Evolutionary conservation across 192 early-diverging fungal species (phyloP).

Genomic region (Podila horticola): DNA sequence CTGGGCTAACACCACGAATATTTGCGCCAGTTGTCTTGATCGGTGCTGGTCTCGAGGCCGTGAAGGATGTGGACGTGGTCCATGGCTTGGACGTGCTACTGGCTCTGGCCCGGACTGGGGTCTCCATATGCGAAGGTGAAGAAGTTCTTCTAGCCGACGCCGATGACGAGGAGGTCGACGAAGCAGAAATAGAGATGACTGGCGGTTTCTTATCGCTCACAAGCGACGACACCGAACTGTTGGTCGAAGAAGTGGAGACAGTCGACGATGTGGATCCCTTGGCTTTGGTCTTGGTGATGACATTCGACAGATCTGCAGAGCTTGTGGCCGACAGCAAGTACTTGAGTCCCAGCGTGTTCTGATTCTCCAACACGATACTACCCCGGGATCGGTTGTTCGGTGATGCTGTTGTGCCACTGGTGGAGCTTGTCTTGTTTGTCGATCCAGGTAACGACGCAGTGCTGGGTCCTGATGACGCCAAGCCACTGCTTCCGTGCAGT

Average conservation of each 20-base stretch:
- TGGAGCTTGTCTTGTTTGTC: background rate
- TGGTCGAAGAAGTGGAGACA: background rate
- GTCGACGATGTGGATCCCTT: background rate
- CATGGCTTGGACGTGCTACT: background rate
- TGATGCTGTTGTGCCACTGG: background rate
- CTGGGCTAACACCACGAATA: background rate
- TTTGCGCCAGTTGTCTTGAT: background rate
- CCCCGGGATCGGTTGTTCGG: conserved; percentile 5
- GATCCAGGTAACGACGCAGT: conserved; percentile 5
- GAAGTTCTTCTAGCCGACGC: background rate
- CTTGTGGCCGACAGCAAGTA: conserved; percentile 40
- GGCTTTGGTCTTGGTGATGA: conserved; percentile 35
- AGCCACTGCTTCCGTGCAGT: background rate
- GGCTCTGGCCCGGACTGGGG: background rate
- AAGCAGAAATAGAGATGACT: background rate
- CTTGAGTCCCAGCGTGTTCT: conserved; percentile 29
- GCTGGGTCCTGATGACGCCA: conserved; percentile 2
- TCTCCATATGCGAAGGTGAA: background rate
- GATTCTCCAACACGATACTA: conserved; percentile 5
- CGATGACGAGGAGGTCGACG: background rate
- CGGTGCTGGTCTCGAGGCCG: background rate
- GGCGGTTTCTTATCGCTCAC: no score
- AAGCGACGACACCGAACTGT: background rate
- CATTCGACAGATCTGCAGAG: conserved; percentile 42
- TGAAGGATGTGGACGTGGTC: background rate